phyloP scores from a whole-genome alignment of 2,329 filamentous ascomycete species.

The Ilyonectria sp. region DNA sequence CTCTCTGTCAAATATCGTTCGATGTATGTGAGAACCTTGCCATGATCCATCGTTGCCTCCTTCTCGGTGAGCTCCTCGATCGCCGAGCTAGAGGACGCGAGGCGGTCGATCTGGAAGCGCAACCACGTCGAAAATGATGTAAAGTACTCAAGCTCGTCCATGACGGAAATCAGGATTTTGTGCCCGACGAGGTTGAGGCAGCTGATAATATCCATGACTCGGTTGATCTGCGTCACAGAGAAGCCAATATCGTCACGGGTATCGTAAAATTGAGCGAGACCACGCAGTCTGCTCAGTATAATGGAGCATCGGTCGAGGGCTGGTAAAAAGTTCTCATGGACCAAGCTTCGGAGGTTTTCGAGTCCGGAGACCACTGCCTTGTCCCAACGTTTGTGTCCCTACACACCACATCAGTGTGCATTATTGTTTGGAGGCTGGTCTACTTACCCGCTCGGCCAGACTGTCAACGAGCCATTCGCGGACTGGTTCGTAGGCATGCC shows the following conservation, averaged over 20 bases:
- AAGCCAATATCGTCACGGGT: conserved; percentile 77
- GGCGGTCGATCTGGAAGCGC: conserved; percentile 84
- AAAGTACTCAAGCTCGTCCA: conserved; percentile 86
- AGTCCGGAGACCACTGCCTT: conserved; percentile 86
- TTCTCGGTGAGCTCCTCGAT: conserved; percentile 83
- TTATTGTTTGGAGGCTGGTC: conserved; percentile 3
- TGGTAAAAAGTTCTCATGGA: conserved; percentile 91
- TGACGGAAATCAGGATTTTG: conserved; percentile 78
- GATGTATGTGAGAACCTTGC: conserved; percentile 83
- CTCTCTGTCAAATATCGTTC: conserved; percentile 77
- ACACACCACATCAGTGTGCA: conserved; percentile 32
- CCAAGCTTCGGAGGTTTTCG: conserved; percentile 80
- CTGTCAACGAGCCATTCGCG: conserved; percentile 92
- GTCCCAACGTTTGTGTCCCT: conserved; percentile 97
- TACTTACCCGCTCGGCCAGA: conserved; percentile 80
- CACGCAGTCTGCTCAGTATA: conserved; percentile 85
- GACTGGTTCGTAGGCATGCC: conserved; percentile 81
- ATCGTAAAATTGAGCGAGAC: conserved; percentile 86
- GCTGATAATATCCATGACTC: conserved; percentile 78
- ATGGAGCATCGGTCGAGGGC: conserved; percentile 87
- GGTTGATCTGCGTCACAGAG: conserved; percentile 73
- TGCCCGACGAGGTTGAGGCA: conserved; percentile 84
- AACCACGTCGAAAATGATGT: conserved; percentile 87
- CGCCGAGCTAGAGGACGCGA: conserved; percentile 73
- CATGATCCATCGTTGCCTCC: conserved; percentile 81